These are phyloP conservation scores for Orbilia oligospora DNA, from an alignment of 2,329 filamentous ascomycete genomes.

Conservation along the genomic window DNA sequence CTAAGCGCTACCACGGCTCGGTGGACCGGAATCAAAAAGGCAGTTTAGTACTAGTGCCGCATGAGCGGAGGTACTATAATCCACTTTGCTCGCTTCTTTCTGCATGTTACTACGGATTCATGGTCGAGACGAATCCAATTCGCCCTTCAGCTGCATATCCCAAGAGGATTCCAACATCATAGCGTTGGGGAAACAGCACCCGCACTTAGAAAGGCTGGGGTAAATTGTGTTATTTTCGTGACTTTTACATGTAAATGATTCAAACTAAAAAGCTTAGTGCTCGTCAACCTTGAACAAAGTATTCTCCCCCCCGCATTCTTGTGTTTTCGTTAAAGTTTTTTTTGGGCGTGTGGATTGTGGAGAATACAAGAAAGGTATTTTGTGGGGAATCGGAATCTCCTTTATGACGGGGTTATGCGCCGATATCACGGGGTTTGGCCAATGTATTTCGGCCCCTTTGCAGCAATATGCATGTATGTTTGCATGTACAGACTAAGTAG, in stretches of 20 bases:
- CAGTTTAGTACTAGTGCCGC: slow-evolving; percentile 44
- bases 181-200: slow-evolving; percentile 22
- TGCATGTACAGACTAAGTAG: background rate
- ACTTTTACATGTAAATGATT: slow-evolving; percentile 8
- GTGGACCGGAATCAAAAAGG: slow-evolving; percentile 48
- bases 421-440: slow-evolving; percentile 38
- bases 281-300: background rate
- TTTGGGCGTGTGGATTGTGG: slow-evolving; percentile 34
- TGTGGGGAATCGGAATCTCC: slow-evolving; percentile 43
- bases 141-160: slow-evolving; percentile 4
- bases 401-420: slow-evolving; percentile 13
- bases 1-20: slow-evolving; percentile 50
- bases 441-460: slow-evolving; percentile 26
- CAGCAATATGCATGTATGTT: background rate
- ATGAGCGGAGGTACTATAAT: slow-evolving; percentile 53
- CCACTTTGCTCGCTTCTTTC: slow-evolving; percentile 27
- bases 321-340: slow-evolving; percentile 12
- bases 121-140: slow-evolving; percentile 19
- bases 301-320: slow-evolving; percentile 41
- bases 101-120: slow-evolving; percentile 10
- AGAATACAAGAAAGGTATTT: slow-evolving; percentile 36
- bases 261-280: slow-evolving; percentile 26
- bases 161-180: slow-evolving; percentile 20
- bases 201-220: slow-evolving; percentile 18
- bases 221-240: slow-evolving; percentile 24